A percentile compares a stretch with the other conserved stretches of the same genome.
Evolutionary conservation across 345 rosid species (phyloP).

Genomic region (Eucalyptus polyanthemos): DNA sequence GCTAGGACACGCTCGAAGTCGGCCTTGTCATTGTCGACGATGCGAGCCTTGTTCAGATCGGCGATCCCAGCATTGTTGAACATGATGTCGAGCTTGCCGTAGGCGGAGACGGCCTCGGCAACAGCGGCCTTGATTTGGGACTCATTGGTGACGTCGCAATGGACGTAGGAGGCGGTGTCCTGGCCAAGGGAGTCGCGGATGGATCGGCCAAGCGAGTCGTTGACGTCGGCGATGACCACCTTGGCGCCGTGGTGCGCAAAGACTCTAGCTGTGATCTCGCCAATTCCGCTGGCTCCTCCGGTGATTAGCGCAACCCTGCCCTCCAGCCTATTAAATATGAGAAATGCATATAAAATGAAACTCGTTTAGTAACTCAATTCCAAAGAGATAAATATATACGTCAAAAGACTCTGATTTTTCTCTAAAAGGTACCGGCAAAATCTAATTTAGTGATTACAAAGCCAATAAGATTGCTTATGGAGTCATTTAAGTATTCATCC

Average conservation of each 20-base stretch:
- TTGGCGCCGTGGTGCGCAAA: conserved; percentile 11
- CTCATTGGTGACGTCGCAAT: conserved; percentile 20
- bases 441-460: neutral
- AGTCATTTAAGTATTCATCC: neutral
- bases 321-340: neutral
- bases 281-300: conserved; percentile 17
- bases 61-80: conserved; percentile 27
- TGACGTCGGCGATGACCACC: conserved; percentile 9
- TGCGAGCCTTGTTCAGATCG: conserved; percentile 5
- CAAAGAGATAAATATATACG: neutral
- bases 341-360: neutral
- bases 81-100: conserved; percentile 30
- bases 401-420: neutral
- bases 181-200: conserved; percentile 1
- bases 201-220: conserved; percentile 2
- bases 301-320: conserved; percentile 24
- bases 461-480: neutral
- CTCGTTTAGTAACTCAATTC: neutral
- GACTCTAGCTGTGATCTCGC: conserved; percentile 6
- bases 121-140: conserved; percentile 5
- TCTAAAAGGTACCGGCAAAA: neutral
- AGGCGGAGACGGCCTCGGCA: conserved; percentile 2
- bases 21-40: conserved; percentile 14
- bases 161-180: conserved; percentile 1
- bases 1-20: conserved; percentile 23